Conservation (phyloP, 2,329 filamentous ascomycete species). For the Chaetoscypha palmicola region DNA sequence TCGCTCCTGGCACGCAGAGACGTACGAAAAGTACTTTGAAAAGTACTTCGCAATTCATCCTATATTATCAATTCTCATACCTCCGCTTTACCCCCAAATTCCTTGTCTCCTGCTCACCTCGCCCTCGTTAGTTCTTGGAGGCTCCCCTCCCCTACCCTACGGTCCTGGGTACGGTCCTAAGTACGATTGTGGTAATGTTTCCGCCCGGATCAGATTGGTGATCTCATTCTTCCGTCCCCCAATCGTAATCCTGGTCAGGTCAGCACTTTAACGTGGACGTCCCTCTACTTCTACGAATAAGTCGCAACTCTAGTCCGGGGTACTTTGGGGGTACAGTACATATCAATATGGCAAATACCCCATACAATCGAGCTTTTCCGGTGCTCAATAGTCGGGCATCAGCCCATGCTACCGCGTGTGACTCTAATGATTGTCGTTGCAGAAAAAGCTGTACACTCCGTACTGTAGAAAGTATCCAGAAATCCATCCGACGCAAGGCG, state of each 20-base stretch:
- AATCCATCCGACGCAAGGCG: neutral
- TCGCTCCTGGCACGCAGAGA: no score
- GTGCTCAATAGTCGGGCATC: conserved; percentile 1
- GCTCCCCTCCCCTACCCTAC: no score
- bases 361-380: neutral
- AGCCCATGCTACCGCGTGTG: neutral
- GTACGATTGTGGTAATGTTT: no score
- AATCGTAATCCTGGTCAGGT: neutral
- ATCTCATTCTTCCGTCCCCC: conserved; percentile 4
- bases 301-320: conserved; percentile 1
- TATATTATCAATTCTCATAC: no score
- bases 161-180: no score
- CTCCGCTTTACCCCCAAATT: no score
- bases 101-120: no score
- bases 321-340: conserved; percentile 1
- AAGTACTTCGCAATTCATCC: no score
- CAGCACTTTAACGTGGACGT: neutral
- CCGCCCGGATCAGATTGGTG: neutral
- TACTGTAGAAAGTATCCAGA: neutral
- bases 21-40: no score
- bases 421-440: neutral
- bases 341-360: conserved; percentile 1
- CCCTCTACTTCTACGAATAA: no score
- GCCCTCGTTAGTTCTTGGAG: no score
- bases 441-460: no score